A percentile compares a stretch with the other conserved stretches of the same genome.
phyloP scores from a whole-genome alignment of 2,329 filamentous ascomycete genomes.

The Fusarium heterosporum region DNA sequence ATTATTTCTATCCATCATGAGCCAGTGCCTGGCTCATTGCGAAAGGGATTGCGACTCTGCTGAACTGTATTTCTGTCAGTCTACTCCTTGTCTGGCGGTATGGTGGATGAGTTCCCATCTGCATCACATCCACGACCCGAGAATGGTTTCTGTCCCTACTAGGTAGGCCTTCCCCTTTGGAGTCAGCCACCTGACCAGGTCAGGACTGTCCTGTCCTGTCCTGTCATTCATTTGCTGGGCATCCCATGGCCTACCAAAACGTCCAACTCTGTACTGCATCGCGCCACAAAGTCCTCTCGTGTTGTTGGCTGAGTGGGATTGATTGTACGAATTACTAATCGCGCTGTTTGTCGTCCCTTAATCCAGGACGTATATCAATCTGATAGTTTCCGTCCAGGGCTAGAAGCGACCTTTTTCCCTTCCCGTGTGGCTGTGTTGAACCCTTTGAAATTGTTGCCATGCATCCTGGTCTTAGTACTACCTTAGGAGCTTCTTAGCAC shows the following conservation, averaged over 20 bases:
- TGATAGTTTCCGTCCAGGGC: constrained; percentile 13
- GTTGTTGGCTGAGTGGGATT: neutral
- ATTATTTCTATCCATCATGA: constrained; percentile 21
- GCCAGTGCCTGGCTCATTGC: constrained; percentile 13
- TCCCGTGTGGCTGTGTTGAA: constrained; percentile 39
- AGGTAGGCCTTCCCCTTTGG: constrained; percentile 40
- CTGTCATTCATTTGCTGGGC: constrained; percentile 27
- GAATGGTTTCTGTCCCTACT: constrained; percentile 31
- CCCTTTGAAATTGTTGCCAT: constrained; percentile 19
- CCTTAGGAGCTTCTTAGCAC: neutral
- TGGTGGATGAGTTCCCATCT: constrained; percentile 38
- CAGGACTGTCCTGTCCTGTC: neutral
- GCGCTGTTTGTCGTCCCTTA: too few relatives aligned
- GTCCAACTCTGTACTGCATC: constrained; percentile 1
- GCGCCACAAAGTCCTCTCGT: neutral
- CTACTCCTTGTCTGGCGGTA: constrained; percentile 29
- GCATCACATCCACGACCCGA: constrained; percentile 37
- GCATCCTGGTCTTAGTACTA: constrained; percentile 24
- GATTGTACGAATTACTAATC: too few relatives aligned
- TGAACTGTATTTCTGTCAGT: constrained; percentile 18
- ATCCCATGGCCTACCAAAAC: constrained; percentile 37
- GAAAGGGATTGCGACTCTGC: constrained; percentile 23
- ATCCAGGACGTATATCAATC: constrained; percentile 3
- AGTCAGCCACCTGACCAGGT: constrained; percentile 44
- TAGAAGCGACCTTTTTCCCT: constrained; percentile 23